Percentiles rank a stretch among this genome's conserved stretches.
Evolutionary conservation across 352 stramenopile genomes (phyloP).

Genomic region (Phytophthora syringae): DNA sequence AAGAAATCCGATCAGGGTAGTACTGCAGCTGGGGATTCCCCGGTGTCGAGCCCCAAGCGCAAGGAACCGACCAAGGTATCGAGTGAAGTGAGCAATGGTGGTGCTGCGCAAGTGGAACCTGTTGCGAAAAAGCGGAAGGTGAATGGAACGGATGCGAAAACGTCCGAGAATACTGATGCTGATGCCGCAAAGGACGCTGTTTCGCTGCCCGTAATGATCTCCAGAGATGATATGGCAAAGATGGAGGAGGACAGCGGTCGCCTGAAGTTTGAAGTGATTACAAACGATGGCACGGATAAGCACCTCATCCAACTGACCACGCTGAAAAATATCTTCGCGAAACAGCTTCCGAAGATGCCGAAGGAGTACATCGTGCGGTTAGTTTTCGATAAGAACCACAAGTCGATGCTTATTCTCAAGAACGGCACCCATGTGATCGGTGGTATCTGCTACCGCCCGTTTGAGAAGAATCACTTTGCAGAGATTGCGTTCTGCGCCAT

Average conservation of each 20-base stretch:
- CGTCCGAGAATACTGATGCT: slow-evolving; percentile 14
- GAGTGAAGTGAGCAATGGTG: slow-evolving; percentile 12
- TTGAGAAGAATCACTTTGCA: slow-evolving; percentile 95
- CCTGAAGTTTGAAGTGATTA: slow-evolving; percentile 90
- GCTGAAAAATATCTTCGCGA: slow-evolving; percentile 98
- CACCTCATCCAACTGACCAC: slow-evolving; percentile 94
- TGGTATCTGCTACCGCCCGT: slow-evolving; percentile 98
- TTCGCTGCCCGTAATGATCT: slow-evolving; percentile 66
- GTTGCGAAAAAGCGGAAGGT: slow-evolving; percentile 54
- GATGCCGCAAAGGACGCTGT: background rate
- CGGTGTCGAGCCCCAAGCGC: slow-evolving; percentile 23
- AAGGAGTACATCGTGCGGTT: slow-evolving; percentile 99
- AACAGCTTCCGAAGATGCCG: slow-evolving; percentile 99
- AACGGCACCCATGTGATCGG: slow-evolving; percentile 94
- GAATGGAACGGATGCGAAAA: slow-evolving; percentile 7
- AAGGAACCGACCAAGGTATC: slow-evolving; percentile 20
- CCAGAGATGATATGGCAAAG: slow-evolving; percentile 89
- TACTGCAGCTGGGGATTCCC: slow-evolving; percentile 5
- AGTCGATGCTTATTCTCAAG: slow-evolving; percentile 94
- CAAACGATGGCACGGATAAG: slow-evolving; percentile 89
- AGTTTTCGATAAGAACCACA: slow-evolving; percentile 97
- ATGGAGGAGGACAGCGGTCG: slow-evolving; percentile 83
- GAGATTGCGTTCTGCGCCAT: slow-evolving; percentile 99
- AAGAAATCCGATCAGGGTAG: background rate
- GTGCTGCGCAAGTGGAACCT: slow-evolving; percentile 4